Base-by-base conservation (phyloP, 176 grass and related monocot species). In the Oryza longistaminata region DNA sequence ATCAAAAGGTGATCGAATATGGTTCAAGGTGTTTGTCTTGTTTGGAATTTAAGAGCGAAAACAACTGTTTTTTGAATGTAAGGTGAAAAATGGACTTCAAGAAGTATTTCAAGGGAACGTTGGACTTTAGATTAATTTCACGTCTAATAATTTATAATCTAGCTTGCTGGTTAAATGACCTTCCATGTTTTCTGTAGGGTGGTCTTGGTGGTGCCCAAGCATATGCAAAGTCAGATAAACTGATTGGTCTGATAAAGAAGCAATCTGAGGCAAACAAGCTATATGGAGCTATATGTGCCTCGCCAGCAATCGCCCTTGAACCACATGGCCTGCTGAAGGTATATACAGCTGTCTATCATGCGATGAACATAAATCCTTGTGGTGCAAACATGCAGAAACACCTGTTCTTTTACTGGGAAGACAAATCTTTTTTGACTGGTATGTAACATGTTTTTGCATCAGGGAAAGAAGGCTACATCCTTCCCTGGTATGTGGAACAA, bases 221-320 rank as follows among this genome's bases (percentile, higher is more conserved):
- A 60, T 95, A 84, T 71, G 65, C 93, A 37, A 90, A 84, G 66
- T 95, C 93, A 61, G 88, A 90, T 84, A 92, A 90, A 71, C 72
- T 95, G 44, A 80, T 95, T 48, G 71, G 25, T 75, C 68, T 90
- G 21, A 89, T 95, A 6, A 90, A 88, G 74, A 95, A 88, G 75
- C 90, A 95, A 80, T 88, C 88, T 2, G 88, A 88, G 74, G 81
- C 85, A 12, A 86, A 70, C 66, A 95, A 84, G 82, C 84, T 88
- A 55, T 95, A 95, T 70, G 93, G 90, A 24, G 93, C 93, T 13
- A 95, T 95, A 81, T 95, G 93, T 79, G 93, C 93, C 42, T 95
- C 90, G 33, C 93, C 90, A 49, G 90, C 93, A 19, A 95, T 95
- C 45, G 90, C 88, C 44, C 83, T 95, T 46, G 90, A 95, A 68